phyloP scores from a whole-genome alignment of 306 rosid species.

The Pachyrhizus erosus region DNA sequence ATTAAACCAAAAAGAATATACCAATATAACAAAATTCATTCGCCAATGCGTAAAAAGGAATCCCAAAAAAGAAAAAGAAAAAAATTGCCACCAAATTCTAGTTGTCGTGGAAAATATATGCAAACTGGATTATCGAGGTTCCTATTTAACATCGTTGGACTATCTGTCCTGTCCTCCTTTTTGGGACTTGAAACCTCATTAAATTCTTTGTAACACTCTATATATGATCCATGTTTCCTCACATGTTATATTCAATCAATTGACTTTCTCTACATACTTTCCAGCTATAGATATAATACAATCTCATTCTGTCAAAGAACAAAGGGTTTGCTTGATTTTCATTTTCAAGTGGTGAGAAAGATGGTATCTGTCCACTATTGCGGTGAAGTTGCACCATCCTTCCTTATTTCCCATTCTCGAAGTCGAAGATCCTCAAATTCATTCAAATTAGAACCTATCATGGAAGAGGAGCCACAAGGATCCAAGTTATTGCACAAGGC shows the following conservation, averaged over 20 bases:
- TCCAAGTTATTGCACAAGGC: constrained; percentile 29
- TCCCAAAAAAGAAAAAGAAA: background rate
- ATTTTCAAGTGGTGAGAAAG: background rate
- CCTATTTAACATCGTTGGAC: background rate
- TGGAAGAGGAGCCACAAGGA: constrained; percentile 39
- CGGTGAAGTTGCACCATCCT: constrained; percentile 46
- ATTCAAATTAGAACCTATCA: constrained; percentile 42
- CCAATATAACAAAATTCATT: background rate
- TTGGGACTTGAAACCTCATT: background rate
- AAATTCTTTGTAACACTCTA: no score
- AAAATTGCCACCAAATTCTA: background rate
- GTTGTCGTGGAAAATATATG: no score
- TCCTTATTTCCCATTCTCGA: background rate
- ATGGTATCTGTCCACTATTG: background rate
- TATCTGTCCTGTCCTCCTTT: no score
- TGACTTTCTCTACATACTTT: no score
- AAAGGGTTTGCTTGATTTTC: background rate
- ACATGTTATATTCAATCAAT: no score
- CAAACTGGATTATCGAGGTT: background rate
- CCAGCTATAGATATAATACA: no score
- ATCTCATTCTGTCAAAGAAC: background rate
- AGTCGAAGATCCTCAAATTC: constrained; percentile 6
- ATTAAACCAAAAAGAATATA: background rate
- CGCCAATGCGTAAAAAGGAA: background rate
- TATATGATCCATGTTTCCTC: no score